Evolutionary conservation across 805 yeast species (phyloP).

Genomic region (Metschnikowia hibisci): DNA sequence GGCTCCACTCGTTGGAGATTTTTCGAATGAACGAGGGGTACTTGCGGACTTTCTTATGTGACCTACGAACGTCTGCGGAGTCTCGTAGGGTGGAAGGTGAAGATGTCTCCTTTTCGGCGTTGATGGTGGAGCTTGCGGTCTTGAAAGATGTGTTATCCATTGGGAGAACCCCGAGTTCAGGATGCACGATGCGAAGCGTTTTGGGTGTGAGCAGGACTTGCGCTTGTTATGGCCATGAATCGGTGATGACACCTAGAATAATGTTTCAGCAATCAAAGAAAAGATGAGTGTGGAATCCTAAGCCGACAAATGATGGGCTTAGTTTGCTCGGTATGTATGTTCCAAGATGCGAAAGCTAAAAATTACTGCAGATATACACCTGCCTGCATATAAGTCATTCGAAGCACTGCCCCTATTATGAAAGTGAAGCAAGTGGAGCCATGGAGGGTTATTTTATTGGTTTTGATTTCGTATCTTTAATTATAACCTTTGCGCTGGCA

Average conservation of each 20-base stretch:
- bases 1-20: slow-evolving; percentile 37
- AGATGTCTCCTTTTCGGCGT: slow-evolving; percentile 9
- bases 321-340: slow-evolving; percentile 1
- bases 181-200: background rate
- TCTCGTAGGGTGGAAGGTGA: slow-evolving; percentile 8
- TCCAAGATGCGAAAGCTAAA: slow-evolving; percentile 1
- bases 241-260: background rate
- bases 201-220: background rate
- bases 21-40: slow-evolving; percentile 32
- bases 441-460: no score
- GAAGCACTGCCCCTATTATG: background rate
- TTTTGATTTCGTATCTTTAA: no score
- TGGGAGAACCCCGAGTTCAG: slow-evolving; percentile 4
- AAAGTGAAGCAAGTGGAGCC: no score
- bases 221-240: background rate
- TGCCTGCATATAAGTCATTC: slow-evolving; percentile 1
- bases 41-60: slow-evolving; percentile 12
- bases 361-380: slow-evolving; percentile 1
- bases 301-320: background rate
- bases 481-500: no score
- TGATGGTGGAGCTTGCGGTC: slow-evolving; percentile 14
- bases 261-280: background rate
- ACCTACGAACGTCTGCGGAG: background rate
- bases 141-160: slow-evolving; percentile 14
- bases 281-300: background rate